phyloP scores from a whole-genome alignment of 2,329 filamentous ascomycete genomes.

The Trichoderma aggressivum region DNA sequence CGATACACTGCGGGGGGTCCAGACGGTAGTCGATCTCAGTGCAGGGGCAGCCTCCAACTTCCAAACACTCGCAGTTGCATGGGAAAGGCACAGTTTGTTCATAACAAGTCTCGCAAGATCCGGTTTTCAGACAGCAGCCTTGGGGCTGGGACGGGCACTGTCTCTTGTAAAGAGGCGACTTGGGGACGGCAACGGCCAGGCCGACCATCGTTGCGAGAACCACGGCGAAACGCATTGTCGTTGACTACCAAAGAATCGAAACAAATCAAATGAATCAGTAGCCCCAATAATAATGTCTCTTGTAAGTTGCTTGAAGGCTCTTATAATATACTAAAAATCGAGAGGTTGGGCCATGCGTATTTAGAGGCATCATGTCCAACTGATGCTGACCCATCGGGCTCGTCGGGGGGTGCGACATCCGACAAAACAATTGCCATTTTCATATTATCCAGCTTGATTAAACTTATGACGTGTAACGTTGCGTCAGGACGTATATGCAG shows the following conservation, averaged over 20 bases:
- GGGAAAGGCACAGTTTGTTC: not conserved
- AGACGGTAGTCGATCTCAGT: not conserved
- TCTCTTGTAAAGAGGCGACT: slow-evolving; percentile 6
- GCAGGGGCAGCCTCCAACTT: not conserved
- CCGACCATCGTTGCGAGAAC: slow-evolving; percentile 2
- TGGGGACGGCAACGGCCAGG: not conserved
- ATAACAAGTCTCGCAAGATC: slow-evolving; percentile 11
- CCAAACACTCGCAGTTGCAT: slow-evolving; percentile 5
- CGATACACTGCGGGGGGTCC: not conserved
- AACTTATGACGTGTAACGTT: not conserved
- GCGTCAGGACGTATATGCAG: not conserved
- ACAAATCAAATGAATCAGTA: not conserved
- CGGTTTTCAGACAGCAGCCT: not conserved
- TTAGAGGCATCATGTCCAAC: not conserved
- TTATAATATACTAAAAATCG: not conserved
- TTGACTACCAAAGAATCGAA: not conserved
- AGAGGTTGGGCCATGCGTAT: not conserved
- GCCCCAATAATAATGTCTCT: not conserved
- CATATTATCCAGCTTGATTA: not conserved
- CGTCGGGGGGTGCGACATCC: not conserved
- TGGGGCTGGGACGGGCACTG: slow-evolving; percentile 3
- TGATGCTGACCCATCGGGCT: not conserved
- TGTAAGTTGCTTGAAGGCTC: not conserved
- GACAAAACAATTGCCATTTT: not conserved
- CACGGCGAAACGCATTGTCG: slow-evolving; percentile 7